Base-by-base conservation (phyloP, 805 yeast species). In the Huiozyma sinensis region DNA sequence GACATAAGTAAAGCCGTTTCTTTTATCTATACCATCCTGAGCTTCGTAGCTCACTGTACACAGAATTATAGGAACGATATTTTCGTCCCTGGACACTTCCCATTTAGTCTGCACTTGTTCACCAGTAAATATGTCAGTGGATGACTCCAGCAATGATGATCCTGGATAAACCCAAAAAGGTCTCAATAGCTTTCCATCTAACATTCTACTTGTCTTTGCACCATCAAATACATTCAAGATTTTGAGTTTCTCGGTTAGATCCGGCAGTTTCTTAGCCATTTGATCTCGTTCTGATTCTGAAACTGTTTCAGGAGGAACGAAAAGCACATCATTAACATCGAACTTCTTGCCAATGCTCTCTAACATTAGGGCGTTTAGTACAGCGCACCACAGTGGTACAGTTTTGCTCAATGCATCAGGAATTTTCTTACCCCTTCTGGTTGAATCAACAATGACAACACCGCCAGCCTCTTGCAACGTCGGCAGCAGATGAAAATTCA, bases 351-450 rank as follows among this genome's bases (percentile, higher is more conserved):
- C 48, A 2, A 28, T 33, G 4, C 48, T 53, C 17, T 68, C 76
- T 45, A 70, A 70, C 58, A 77, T 61, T 0, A 81, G 65, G 33
- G 61, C 60, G 54, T 83, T 84, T 13, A 87, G 45, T 5, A 84
- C 87, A 0, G 89, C 83, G 61, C 94, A 83, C 97, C 97, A 88
- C 1, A 86, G 83, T 0, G 96, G 96, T 1, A 88, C 69, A 0
- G 95, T 88, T 53, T 88, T 88, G 53, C 88, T 81, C 6, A 86
- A 61, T 0, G 95, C 82, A 60, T 88, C 97, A 0, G 97, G 95
- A 63, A 87, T 77, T 28, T 73, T 63, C 57, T 87, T 88, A 2
- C 95, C 95, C 36, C 88, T 69, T 49, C 95, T 66, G 0, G 96
- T 87, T 10, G 95, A 85, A 60, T 88, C 96, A 1, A 88, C 81